Percentiles rank a stretch among this genome's conserved stretches.
Evolutionary conservation across 192 early-diverging fungal genomes (phyloP).

Genomic region (Geosiphon pyriformis): DNA sequence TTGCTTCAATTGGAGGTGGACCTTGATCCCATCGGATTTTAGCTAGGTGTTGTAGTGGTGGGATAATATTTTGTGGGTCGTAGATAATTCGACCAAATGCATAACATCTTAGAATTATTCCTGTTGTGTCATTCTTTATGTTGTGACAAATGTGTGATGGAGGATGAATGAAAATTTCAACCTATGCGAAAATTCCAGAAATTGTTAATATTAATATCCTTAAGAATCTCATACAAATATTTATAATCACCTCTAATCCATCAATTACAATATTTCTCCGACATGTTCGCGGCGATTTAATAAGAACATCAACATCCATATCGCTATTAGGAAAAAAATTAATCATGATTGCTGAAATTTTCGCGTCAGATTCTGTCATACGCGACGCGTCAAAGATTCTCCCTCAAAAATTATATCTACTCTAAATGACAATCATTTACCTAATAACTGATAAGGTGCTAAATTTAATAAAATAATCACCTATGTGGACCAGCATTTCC

Average conservation of each 20-base stretch:
- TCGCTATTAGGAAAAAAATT: background rate
- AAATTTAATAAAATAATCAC: background rate
- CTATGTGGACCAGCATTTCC: slow-evolving; percentile 21
- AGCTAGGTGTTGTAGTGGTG: slow-evolving; percentile 13
- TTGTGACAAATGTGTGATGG: background rate
- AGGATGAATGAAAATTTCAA: slow-evolving; percentile 21
- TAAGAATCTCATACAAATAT: background rate
- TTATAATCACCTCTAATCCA: slow-evolving; percentile 15
- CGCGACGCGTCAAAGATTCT: too few species aligned
- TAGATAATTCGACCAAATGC: slow-evolving; percentile 17
- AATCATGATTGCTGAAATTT: too few species aligned
- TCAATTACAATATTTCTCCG: slow-evolving; percentile 13
- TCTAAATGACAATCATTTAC: too few species aligned
- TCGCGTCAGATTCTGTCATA: too few species aligned
- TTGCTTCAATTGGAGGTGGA: slow-evolving; percentile 2
- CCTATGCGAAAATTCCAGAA: background rate
- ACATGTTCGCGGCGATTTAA: slow-evolving; percentile 16
- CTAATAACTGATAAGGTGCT: too few species aligned
- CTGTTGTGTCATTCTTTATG: background rate
- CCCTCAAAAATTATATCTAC: too few species aligned
- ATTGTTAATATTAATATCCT: background rate
- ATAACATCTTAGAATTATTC: slow-evolving; percentile 9
- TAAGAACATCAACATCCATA: slow-evolving; percentile 14
- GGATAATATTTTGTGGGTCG: slow-evolving; percentile 9
- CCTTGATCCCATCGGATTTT: slow-evolving; percentile 13